phyloP scores from a whole-genome alignment of 2,329 filamentous ascomycete genomes.

The Phialophora chinensis region DNA sequence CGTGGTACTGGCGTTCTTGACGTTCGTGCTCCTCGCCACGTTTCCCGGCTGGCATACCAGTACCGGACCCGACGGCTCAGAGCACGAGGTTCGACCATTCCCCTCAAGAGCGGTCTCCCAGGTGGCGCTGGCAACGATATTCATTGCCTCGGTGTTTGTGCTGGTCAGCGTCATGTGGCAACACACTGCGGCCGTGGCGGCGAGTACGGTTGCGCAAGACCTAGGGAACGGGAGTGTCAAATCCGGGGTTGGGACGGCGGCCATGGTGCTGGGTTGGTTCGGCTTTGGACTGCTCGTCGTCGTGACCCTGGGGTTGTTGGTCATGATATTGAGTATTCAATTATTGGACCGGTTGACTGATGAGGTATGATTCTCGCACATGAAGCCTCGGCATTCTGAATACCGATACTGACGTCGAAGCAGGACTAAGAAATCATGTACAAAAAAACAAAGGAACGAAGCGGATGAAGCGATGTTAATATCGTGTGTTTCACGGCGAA shows the following conservation, averaged over 20 bases:
- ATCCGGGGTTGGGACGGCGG: constrained; percentile 87
- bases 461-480: constrained; percentile 3
- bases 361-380: constrained; percentile 42
- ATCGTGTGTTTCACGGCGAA: not conserved
- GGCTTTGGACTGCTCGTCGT: constrained; percentile 91
- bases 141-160: constrained; percentile 69
- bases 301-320: constrained; percentile 89
- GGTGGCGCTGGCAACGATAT: constrained; percentile 90
- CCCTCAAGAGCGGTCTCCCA: constrained; percentile 91
- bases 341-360: constrained; percentile 69
- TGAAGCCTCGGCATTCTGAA: not conserved
- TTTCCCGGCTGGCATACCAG: constrained; percentile 98
- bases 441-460: constrained; percentile 7
- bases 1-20: constrained; percentile 95
- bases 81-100: constrained; percentile 91
- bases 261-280: constrained; percentile 98
- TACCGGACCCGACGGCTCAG: constrained; percentile 76
- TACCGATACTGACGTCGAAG: not conserved
- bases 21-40: constrained; percentile 90
- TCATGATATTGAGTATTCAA: constrained; percentile 95
- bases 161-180: constrained; percentile 66
- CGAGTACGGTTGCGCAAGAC: constrained; percentile 90
- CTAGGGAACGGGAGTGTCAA: constrained; percentile 87
- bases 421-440: constrained; percentile 18
- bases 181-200: constrained; percentile 94